phyloP scores from a whole-genome alignment of 129 eudicot genomes.

The sunflower (Helianthus annuus) region HanXRQr2.0-SUNRISE NC_035447.2:57529993-57530492 shows the following conservation, averaged over 20 bases:
- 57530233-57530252: background rate
- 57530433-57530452: too few species aligned
- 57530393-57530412: too few species aligned
- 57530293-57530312: too few species aligned
- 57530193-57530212: constrained; percentile 15
- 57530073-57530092: constrained; percentile 4
- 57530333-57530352: too few species aligned
- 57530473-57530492: too few species aligned
- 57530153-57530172: constrained; percentile 23
- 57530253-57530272: too few species aligned
- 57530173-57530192: background rate
- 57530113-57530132: constrained; percentile 14
- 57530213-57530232: background rate
- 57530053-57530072: constrained; percentile 5
- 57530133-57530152: constrained; percentile 23
- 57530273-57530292: too few species aligned
- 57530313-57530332: too few species aligned
- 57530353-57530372: too few species aligned
- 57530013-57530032: constrained; percentile 7
- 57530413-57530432: too few species aligned
- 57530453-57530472: too few species aligned
- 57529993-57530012: constrained; percentile 21
- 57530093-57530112: background rate
- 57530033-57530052: constrained; percentile 19
- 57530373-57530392: too few species aligned